Conservation (phyloP, 768 basidiomycete species). For the Pisolithus marmoratus region DNA sequence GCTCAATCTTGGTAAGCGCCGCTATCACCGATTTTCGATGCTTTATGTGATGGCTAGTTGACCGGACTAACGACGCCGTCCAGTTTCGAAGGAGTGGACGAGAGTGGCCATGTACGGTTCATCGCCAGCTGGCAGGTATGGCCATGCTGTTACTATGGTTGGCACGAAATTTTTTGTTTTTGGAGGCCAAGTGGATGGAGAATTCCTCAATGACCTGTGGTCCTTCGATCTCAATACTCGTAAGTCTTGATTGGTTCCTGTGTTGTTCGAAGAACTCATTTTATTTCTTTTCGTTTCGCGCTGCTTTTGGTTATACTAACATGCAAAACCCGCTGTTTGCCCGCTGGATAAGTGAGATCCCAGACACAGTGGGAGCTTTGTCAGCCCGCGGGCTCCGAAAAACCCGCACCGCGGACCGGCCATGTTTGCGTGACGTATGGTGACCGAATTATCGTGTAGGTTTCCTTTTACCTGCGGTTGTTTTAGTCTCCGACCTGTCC, state of each 20-base stretch:
- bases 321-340: neutral
- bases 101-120: slow-evolving; percentile 71
- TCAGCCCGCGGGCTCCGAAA: slow-evolving; percentile 53
- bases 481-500: slow-evolving; percentile 10
- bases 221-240: slow-evolving; percentile 92
- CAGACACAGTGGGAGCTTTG: slow-evolving; percentile 79
- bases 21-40: neutral
- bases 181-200: slow-evolving; percentile 93
- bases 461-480: slow-evolving; percentile 17
- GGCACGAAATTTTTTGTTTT: slow-evolving; percentile 92
- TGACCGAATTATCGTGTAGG: slow-evolving; percentile 81
- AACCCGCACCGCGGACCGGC: slow-evolving; percentile 83
- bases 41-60: neutral
- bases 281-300: neutral
- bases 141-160: slow-evolving; percentile 91
- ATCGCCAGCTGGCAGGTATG: slow-evolving; percentile 85
- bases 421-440: slow-evolving; percentile 82
- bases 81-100: slow-evolving; percentile 95
- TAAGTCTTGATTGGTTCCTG: slow-evolving; percentile 35
- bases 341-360: slow-evolving; percentile 57
- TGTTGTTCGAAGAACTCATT: slow-evolving; percentile 1
- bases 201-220: slow-evolving; percentile 95
- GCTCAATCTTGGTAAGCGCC: slow-evolving; percentile 78
- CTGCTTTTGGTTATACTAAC: neutral
- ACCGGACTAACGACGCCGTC: slow-evolving; percentile 1